These are phyloP conservation scores for Geranium rotundifolium DNA, from an alignment of 345 rosid genomes.

Conservation along the genomic window DNA sequence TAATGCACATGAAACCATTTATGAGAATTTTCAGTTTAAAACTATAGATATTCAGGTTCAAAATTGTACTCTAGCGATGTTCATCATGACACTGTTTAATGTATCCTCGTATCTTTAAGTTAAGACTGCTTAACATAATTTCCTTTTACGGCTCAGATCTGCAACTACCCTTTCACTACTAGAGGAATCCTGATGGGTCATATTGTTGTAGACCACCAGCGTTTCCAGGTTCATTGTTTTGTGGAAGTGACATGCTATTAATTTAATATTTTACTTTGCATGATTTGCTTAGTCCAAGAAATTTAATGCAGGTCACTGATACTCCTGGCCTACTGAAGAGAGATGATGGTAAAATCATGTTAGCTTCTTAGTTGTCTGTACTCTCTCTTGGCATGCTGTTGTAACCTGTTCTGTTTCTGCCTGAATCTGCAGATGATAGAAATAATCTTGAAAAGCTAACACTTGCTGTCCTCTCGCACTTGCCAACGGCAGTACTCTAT, in stretches of 20 bases:
- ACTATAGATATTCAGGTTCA: too few species aligned
- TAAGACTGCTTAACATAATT: neutral
- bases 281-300: slow-evolving; percentile 1
- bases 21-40: too few species aligned
- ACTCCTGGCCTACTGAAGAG: slow-evolving; percentile 90
- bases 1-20: too few species aligned
- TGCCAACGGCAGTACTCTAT: slow-evolving; percentile 83
- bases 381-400: neutral
- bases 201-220: slow-evolving; percentile 47
- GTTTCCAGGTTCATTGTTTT: slow-evolving; percentile 51
- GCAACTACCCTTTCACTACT: slow-evolving; percentile 96
- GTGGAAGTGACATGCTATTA: neutral
- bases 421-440: slow-evolving; percentile 51
- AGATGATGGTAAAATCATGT: slow-evolving; percentile 47
- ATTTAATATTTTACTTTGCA: neutral
- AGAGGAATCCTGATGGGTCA: slow-evolving; percentile 98
- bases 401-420: neutral
- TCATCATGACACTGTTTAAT: too few species aligned
- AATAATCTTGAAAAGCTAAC: slow-evolving; percentile 89
- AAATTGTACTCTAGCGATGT: too few species aligned
- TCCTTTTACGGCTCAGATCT: slow-evolving; percentile 36
- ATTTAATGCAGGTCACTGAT: slow-evolving; percentile 70
- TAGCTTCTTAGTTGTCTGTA: neutral
- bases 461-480: slow-evolving; percentile 81
- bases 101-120: too few species aligned